Percentiles rank a stretch among this genome's conserved stretches.
phyloP scores from a whole-genome alignment of 73 alveolate species.

The Paramecium bursaria region DNA sequence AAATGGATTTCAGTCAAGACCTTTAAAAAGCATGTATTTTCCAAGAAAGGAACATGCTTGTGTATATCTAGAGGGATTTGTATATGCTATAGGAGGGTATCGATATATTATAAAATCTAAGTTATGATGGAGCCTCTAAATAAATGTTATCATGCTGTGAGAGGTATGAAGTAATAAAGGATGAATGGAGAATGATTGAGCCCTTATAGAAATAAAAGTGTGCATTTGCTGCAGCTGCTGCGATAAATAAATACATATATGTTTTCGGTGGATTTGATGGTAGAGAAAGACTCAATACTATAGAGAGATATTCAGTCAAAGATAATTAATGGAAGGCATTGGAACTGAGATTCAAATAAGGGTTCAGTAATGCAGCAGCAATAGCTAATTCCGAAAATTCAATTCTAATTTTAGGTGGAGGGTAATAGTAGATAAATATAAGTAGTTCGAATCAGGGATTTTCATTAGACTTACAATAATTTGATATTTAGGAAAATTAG shows the following conservation, averaged over 20 bases:
- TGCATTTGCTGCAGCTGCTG: constrained; percentile 88
- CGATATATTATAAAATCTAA: neutral
- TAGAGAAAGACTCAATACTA: constrained; percentile 81
- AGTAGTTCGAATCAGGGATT: constrained; percentile 80
- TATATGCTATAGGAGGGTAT: constrained; percentile 89
- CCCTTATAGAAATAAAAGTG: constrained; percentile 82
- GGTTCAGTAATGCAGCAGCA: constrained; percentile 86
- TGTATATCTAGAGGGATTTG: constrained; percentile 75
- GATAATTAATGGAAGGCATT: constrained; percentile 75
- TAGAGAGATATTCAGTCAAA: constrained; percentile 77
- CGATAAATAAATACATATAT: constrained; percentile 77
- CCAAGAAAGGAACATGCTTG: constrained; percentile 92
- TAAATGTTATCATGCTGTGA: constrained; percentile 82
- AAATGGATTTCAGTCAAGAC: constrained; percentile 69
- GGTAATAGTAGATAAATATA: constrained; percentile 29
- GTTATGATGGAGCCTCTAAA: constrained; percentile 82
- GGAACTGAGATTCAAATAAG: constrained; percentile 73
- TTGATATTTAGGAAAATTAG: constrained; percentile 74
- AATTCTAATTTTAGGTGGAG: constrained; percentile 88
- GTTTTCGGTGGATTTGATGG: constrained; percentile 94
- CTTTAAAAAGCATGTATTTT: constrained; percentile 75
- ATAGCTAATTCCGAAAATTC: constrained; percentile 81
- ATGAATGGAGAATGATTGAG: constrained; percentile 78
- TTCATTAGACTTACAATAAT: constrained; percentile 78
- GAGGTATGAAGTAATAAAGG: constrained; percentile 64